Percentiles rank a stretch among this genome's conserved stretches.
These are phyloP conservation scores for Noccaea bulbosa DNA, from an alignment of 345 rosid genomes.

Conservation along the genomic window DNA sequence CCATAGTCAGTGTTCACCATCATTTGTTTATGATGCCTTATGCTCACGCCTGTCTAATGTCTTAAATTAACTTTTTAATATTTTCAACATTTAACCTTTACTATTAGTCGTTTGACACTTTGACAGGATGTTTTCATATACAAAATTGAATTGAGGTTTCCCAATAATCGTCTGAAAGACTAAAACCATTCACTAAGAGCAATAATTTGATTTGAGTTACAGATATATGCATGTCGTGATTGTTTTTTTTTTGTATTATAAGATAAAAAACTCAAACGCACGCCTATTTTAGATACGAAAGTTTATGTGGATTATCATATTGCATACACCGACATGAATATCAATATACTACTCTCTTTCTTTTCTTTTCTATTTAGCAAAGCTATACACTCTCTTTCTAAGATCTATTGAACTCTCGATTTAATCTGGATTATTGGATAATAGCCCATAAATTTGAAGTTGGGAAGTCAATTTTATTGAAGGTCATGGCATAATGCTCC, in stretches of 20 bases:
- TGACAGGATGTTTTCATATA: neutral
- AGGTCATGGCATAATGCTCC: neutral
- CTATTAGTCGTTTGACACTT: conserved; percentile 14
- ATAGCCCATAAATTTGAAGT: neutral
- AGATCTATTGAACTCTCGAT: conserved; percentile 14
- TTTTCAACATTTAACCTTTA: conserved; percentile 25
- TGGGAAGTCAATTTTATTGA: neutral
- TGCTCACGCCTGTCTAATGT: conserved; percentile 52
- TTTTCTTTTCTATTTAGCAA: no score
- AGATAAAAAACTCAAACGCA: conserved; percentile 1
- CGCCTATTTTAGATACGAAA: neutral
- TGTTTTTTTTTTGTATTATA: neutral
- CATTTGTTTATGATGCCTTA: conserved; percentile 64
- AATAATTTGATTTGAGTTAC: conserved; percentile 2
- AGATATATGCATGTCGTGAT: neutral
- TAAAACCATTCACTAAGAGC: neutral
- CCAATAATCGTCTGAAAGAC: neutral
- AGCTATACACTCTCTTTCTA: neutral
- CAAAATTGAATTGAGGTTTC: neutral
- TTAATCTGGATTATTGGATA: neutral
- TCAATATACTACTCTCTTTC: no score
- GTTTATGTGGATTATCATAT: neutral
- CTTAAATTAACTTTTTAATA: neutral
- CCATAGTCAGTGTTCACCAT: conserved; percentile 52
- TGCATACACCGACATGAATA: neutral